Conservation (phyloP, 2,329 filamentous ascomycete genomes). For the Neopestalotiopsis sp. region DNA sequence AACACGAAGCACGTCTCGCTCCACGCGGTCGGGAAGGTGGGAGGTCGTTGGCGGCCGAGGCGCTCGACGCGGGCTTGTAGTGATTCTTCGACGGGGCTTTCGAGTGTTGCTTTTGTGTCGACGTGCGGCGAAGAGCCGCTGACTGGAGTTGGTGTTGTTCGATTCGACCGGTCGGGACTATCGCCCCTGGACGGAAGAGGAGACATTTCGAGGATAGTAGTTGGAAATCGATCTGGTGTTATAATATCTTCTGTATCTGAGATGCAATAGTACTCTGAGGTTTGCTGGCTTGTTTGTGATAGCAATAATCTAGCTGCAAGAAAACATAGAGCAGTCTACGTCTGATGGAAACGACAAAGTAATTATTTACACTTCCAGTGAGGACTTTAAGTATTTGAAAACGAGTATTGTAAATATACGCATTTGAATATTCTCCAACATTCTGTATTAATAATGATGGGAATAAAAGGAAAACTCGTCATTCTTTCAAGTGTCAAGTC, state of each 20-base stretch:
- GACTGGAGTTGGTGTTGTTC: background rate
- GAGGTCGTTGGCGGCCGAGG: conserved; percentile 62
- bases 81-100: background rate
- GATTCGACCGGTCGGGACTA: background rate
- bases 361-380: too few species aligned
- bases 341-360: too few species aligned
- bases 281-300: background rate
- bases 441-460: too few species aligned
- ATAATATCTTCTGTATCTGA: background rate
- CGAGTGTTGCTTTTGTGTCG: background rate
- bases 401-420: too few species aligned
- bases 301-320: too few species aligned
- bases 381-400: too few species aligned
- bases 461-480: too few species aligned
- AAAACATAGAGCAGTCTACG: too few species aligned
- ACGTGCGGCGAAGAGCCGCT: background rate
- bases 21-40: conserved; percentile 52
- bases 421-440: too few species aligned
- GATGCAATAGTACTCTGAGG: background rate
- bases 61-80: conserved; percentile 50
- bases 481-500: too few species aligned
- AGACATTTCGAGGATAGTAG: background rate
- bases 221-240: background rate
- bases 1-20: conserved; percentile 64
- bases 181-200: background rate